These are phyloP conservation scores for Ramichloridium luteum DNA, from an alignment of 2,329 filamentous ascomycete species.

Conservation along the genomic window DNA sequence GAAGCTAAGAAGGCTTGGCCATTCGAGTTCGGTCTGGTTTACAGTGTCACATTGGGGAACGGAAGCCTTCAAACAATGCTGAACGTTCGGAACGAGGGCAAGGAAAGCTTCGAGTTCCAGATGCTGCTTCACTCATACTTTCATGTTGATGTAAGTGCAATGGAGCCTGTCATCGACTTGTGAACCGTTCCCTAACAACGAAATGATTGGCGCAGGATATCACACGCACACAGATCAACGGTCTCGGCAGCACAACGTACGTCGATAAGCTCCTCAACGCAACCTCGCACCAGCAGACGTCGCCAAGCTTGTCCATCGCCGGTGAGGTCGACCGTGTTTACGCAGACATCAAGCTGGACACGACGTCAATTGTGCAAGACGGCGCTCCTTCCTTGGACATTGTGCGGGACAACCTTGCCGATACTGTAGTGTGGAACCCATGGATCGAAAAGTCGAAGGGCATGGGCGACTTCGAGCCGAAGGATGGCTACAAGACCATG, in stretches of 20 bases:
- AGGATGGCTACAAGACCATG: conserved; percentile 86
- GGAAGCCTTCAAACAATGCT: conserved; percentile 62
- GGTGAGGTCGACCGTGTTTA: conserved; percentile 85
- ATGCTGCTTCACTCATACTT: conserved; percentile 87
- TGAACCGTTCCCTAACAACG: background rate
- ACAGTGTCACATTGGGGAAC: conserved; percentile 72
- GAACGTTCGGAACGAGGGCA: conserved; percentile 79
- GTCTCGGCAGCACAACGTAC: conserved; percentile 66
- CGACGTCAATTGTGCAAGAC: conserved; percentile 51
- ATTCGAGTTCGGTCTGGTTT: conserved; percentile 77
- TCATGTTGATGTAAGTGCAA: conserved; percentile 54
- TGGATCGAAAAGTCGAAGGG: conserved; percentile 73
- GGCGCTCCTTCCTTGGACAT: conserved; percentile 58
- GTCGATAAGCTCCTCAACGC: conserved; percentile 66
- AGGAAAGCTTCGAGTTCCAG: conserved; percentile 78
- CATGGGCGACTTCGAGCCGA: conserved; percentile 79
- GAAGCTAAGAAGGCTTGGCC: conserved; percentile 65
- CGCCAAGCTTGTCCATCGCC: conserved; percentile 54
- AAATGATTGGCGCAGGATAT: too few species aligned
- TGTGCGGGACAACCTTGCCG: conserved; percentile 69
- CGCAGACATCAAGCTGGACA: conserved; percentile 49
- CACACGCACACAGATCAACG: conserved; percentile 55
- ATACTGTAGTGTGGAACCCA: conserved; percentile 95
- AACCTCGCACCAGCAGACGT: conserved; percentile 51
- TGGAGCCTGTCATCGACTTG: background rate